Evolutionary conservation across 2,329 filamentous ascomycete species (phyloP).

Genomic region (Aspergillus ochraceoroseus): DNA sequence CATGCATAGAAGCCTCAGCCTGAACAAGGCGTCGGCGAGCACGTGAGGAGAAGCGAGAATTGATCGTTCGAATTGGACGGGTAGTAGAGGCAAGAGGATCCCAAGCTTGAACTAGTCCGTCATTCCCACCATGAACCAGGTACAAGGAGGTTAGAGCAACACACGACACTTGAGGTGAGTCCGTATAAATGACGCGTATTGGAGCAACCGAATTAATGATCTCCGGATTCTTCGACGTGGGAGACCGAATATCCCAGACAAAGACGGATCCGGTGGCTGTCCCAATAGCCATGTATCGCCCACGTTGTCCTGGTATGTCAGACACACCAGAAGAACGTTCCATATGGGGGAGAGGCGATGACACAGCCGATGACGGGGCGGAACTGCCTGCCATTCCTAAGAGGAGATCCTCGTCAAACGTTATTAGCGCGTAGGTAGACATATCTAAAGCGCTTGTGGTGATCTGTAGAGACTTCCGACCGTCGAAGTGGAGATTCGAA

Average conservation of each 20-base stretch:
- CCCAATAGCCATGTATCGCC: constrained; percentile 73
- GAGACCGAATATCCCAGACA: constrained; percentile 77
- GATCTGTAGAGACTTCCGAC: constrained; percentile 57
- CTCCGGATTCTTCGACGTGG: constrained; percentile 51
- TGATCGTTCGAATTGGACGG: constrained; percentile 77
- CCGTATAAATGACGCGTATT: constrained; percentile 78
- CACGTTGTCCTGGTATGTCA: constrained; percentile 79
- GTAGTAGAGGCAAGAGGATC: constrained; percentile 80
- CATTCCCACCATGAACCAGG: constrained; percentile 86
- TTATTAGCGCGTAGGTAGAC: constrained; percentile 67
- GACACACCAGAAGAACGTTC: constrained; percentile 39
- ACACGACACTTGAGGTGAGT: constrained; percentile 80
- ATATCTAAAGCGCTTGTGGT: constrained; percentile 67
- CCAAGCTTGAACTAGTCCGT: constrained; percentile 94
- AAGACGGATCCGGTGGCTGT: constrained; percentile 72
- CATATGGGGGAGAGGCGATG: constrained; percentile 50
- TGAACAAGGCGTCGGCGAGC: constrained; percentile 70
- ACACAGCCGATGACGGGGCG: constrained; percentile 50
- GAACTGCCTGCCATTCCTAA: constrained; percentile 55
- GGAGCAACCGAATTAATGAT: constrained; percentile 60
- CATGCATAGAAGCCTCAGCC: constrained; percentile 62
- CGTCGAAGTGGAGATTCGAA: constrained; percentile 59
- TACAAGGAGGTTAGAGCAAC: constrained; percentile 80
- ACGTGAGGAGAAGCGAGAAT: constrained; percentile 75
- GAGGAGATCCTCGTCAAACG: constrained; percentile 72